Evolutionary conservation across 2,329 filamentous ascomycete genomes (phyloP), one percentile per base, ranked within the genome.

Genomic region (Penicillium brasilianum): DNA sequence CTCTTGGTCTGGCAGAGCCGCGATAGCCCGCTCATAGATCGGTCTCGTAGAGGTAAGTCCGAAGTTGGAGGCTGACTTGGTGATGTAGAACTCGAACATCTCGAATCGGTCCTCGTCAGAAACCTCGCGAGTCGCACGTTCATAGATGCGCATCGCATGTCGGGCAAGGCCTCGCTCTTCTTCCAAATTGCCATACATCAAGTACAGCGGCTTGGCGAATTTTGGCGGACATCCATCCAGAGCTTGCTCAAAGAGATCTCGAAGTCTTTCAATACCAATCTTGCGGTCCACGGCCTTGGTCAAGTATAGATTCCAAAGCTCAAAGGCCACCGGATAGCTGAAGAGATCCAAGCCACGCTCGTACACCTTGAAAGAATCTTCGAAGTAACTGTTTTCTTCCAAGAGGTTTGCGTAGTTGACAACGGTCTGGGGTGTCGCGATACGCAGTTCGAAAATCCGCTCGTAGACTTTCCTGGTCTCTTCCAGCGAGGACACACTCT

Each of bases 21-120:
- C 89, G 68, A 99, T 97, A 39, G 95, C 94, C 59, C 93, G 89
- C 80, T 99, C 95, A 82, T 99, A 99, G 70, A 99, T 99, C 0
- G 92, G 90, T 55, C 95, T 84, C 3, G 95, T 97, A 0, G 95
- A 98, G 0, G 95, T 93, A 55, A 99, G 86, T 34, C 96, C 95
- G 72, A 99, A 99, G 78, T 99, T 99, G 20, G 93, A 96, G 1
- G 95, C 95, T 0, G 93, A 97, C 77, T 99, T 98, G 60, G 94
- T 98, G 74, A 99, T 97, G 82, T 99, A 99, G 75, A 98, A 97
- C 77, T 97, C 95, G 82, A 97, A 99, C 93, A 99, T 97, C 71
- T 97, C 93, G 62, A 93, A 89, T 55, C 93, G 86, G 76, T 99
- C 94, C 72, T 97, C 94, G 72, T 99, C 95, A 14, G 92, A 90